Percentiles rank a stretch among this genome's conserved stretches.
phyloP scores from a whole-genome alignment of 2,329 filamentous ascomycete genomes.

The Colletotrichum sansevieriae region DNA sequence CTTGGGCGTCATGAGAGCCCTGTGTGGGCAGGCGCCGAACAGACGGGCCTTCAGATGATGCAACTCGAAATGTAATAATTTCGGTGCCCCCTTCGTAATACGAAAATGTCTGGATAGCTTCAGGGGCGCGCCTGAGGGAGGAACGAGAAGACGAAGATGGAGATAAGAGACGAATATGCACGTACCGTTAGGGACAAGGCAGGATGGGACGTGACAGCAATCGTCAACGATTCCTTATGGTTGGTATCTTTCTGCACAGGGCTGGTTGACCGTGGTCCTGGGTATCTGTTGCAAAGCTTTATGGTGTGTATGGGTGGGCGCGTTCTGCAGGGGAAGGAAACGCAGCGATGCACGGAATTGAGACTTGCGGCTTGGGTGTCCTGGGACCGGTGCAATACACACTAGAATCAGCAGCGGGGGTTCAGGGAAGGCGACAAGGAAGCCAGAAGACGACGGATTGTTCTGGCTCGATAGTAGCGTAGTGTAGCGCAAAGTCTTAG shows the following conservation, averaged over 20 bases:
- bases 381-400: background rate
- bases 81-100: constrained; percentile 36
- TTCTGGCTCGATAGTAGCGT: constrained; percentile 32
- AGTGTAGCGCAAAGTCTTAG: constrained; percentile 16
- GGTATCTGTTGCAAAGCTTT: constrained; percentile 5
- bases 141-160: constrained; percentile 12
- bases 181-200: constrained; percentile 22
- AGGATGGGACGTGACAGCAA: constrained; percentile 8
- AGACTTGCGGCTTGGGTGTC: constrained; percentile 31
- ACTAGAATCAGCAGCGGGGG: constrained; percentile 14
- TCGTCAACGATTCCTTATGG: constrained; percentile 13
- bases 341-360: constrained; percentile 30
- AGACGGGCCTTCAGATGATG: constrained; percentile 40
- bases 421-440: constrained; percentile 17
- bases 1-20: constrained; percentile 36
- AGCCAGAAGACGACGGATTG: constrained; percentile 16
- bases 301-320: constrained; percentile 8
- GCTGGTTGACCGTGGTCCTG: constrained; percentile 23
- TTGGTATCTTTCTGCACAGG: constrained; percentile 8
- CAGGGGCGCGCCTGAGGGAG: constrained; percentile 7
- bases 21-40: constrained; percentile 36
- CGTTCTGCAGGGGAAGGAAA: constrained; percentile 31
- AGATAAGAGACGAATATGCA: constrained; percentile 29
- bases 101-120: constrained; percentile 12
- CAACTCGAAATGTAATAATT: constrained; percentile 40